Evolutionary conservation across 225 moss, liverwort and hornwort species (phyloP).

Genomic region (Polytrichum commune): DNA sequence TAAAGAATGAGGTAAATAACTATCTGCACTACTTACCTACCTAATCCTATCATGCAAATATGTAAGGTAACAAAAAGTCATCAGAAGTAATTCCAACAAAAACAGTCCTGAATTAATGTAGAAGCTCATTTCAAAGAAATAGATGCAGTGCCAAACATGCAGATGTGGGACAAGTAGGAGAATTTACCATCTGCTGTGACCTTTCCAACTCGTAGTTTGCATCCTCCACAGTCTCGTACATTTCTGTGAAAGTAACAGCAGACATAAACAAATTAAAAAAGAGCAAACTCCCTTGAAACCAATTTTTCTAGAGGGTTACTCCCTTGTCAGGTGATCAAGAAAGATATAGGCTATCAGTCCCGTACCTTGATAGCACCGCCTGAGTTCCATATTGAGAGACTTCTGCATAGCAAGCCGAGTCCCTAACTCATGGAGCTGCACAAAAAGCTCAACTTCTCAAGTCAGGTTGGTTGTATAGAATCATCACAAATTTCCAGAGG

Average conservation of each 20-base stretch:
- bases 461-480: too few relatives aligned
- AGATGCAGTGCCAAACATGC: too few relatives aligned
- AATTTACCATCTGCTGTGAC: slow-evolving; percentile 64
- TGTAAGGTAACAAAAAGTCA: not conserved
- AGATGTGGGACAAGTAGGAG: not conserved
- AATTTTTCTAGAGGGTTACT: too few relatives aligned
- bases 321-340: too few relatives aligned
- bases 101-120: not conserved
- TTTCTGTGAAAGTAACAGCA: slow-evolving; percentile 27
- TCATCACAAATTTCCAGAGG: too few relatives aligned
- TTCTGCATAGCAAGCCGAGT: slow-evolving; percentile 86
- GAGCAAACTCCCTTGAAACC: too few relatives aligned
- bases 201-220: slow-evolving; percentile 75
- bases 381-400: slow-evolving; percentile 63
- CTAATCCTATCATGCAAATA: not conserved
- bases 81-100: not conserved
- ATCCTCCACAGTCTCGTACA: slow-evolving; percentile 78
- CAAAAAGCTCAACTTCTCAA: not conserved
- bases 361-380: slow-evolving; percentile 78
- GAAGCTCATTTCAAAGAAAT: not conserved
- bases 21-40: not conserved
- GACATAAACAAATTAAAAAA: not conserved
- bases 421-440: slow-evolving; percentile 86
- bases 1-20: not conserved
- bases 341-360: not conserved